Percentiles rank a stretch among this genome's conserved stretches.
These are phyloP conservation scores for Incumbomyces lentus DNA, from an alignment of 2,329 filamentous ascomycete species.

Conservation along the genomic window DNA sequence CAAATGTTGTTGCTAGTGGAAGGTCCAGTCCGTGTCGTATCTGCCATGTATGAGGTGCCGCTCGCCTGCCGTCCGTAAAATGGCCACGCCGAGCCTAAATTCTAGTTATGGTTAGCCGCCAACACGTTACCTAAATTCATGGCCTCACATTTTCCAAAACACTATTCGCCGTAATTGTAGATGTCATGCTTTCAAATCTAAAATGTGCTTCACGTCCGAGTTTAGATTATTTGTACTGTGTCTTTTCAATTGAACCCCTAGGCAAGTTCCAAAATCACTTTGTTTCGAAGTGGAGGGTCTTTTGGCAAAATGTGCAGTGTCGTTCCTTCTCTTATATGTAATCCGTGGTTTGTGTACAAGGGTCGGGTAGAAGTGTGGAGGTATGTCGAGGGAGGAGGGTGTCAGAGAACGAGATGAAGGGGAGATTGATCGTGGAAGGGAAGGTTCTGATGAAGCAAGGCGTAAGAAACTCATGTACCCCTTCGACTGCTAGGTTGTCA, in stretches of 20 bases:
- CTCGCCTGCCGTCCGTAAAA: background rate
- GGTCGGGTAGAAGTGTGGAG: conserved; percentile 3
- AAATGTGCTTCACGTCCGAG: background rate
- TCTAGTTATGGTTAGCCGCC: background rate
- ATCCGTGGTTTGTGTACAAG: background rate
- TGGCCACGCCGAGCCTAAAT: background rate
- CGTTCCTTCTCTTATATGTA: conserved; percentile 5
- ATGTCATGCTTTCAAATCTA: conserved; percentile 1
- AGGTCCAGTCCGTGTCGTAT: background rate
- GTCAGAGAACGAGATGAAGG: conserved; percentile 11
- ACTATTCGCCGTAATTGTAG: background rate
- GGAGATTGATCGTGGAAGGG: conserved; percentile 16
- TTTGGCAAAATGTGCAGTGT: background rate
- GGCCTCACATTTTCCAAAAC: conserved; percentile 3
- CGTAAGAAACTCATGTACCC: conserved; percentile 18
- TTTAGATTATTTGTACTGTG: background rate
- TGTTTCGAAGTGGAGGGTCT: background rate
- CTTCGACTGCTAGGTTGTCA: conserved; percentile 22
- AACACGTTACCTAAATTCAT: background rate
- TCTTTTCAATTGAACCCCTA: background rate
- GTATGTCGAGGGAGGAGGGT: conserved; percentile 18
- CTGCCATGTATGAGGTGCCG: background rate
- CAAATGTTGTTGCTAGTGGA: conserved; percentile 3
- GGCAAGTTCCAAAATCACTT: too few relatives aligned
- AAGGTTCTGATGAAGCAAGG: conserved; percentile 16